Percentiles rank a stretch among this genome's conserved stretches.
These are phyloP conservation scores for Starmera dryadoides DNA, from an alignment of 805 yeast species.

Conservation along the genomic window DNA sequence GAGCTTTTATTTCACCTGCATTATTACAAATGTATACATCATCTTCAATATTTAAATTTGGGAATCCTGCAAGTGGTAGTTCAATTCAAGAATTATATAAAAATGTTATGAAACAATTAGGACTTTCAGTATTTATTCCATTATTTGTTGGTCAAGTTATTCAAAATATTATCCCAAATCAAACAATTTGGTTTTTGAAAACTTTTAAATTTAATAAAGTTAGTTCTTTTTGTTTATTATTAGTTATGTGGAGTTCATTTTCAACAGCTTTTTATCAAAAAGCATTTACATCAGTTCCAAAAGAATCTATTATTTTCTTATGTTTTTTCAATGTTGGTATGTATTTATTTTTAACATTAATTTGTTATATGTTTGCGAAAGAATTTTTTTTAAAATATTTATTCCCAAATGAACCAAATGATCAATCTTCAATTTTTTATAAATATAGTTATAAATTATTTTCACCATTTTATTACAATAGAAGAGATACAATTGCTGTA, in stretches of 20 bases:
- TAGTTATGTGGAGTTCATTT: constrained; percentile 74
- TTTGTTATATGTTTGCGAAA: constrained; percentile 55
- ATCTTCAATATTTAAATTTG: constrained; percentile 57
- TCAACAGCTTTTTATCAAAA: constrained; percentile 82
- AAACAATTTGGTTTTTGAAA: constrained; percentile 51
- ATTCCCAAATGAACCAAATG: constrained; percentile 41
- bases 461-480: constrained; percentile 63
- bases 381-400: constrained; percentile 43
- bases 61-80: constrained; percentile 63
- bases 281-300: constrained; percentile 67
- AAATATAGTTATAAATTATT: constrained; percentile 28
- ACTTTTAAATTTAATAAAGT: constrained; percentile 61
- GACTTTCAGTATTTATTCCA: constrained; percentile 78
- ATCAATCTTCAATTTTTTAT: constrained; percentile 37
- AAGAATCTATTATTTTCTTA: constrained; percentile 62
- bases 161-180: constrained; percentile 62
- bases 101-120: constrained; percentile 82
- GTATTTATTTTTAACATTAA: constrained; percentile 64
- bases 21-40: constrained; percentile 62
- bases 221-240: constrained; percentile 70
- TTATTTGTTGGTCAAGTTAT: constrained; percentile 81
- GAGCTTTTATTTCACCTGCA: constrained; percentile 86
- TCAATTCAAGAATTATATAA: constrained; percentile 54
- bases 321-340: constrained; percentile 81
- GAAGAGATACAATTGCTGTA: constrained; percentile 67